phyloP scores from a whole-genome alignment of 179 eudicot genomes.

The Spergularia azorica region DNA sequence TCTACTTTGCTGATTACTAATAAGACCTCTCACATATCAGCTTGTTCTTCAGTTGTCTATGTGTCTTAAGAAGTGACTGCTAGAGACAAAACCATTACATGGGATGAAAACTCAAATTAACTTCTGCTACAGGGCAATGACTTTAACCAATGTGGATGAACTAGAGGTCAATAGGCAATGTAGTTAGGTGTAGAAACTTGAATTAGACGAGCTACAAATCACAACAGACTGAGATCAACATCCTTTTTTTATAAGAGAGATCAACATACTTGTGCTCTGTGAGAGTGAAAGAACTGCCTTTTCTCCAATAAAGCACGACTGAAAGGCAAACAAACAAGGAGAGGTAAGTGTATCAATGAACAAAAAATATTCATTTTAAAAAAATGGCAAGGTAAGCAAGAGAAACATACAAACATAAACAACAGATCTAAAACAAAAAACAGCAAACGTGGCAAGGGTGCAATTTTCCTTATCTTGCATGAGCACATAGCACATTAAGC shows the following conservation, averaged over 20 bases:
- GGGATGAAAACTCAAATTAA: not conserved
- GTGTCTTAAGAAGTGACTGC: not conserved
- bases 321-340: conserved; percentile 28
- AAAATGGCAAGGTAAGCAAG: not conserved
- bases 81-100: not conserved
- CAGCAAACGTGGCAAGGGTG: not conserved
- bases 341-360: not conserved
- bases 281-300: conserved; percentile 96
- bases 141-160: not conserved
- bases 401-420: conserved; percentile 2
- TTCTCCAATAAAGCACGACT: conserved; percentile 90
- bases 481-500: not conserved
- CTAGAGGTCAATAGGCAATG: not conserved
- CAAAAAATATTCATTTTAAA: no score
- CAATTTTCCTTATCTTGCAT: not conserved
- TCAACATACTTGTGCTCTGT: conserved; percentile 86
- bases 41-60: not conserved
- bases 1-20: not conserved
- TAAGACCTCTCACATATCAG: not conserved
- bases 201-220: not conserved
- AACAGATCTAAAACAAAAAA: not conserved
- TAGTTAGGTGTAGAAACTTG: not conserved
- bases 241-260: not conserved
- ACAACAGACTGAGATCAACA: not conserved
- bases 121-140: not conserved